These are phyloP conservation scores for Sarcodon aspratus DNA, from an alignment of 768 basidiomycete genomes.

Conservation along the genomic window DNA sequence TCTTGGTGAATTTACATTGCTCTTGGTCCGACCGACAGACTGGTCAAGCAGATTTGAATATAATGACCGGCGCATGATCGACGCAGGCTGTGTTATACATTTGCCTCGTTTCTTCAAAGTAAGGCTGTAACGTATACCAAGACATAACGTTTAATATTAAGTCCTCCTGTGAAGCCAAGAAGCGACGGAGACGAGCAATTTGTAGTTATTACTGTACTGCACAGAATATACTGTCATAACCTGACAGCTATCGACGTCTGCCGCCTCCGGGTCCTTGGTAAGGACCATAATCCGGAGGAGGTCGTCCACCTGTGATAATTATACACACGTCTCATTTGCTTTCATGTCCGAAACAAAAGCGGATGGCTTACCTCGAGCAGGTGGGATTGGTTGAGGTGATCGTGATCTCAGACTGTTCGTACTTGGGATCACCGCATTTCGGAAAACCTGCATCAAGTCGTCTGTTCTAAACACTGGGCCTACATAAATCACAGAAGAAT, in stretches of 20 bases:
- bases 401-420: slow-evolving; percentile 31
- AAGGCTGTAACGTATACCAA: no score
- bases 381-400: slow-evolving; percentile 39
- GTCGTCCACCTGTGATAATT: slow-evolving; percentile 40
- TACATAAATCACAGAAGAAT: slow-evolving; percentile 18
- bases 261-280: slow-evolving; percentile 62
- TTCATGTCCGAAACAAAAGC: neutral
- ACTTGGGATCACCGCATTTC: slow-evolving; percentile 72
- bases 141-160: no score
- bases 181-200: no score
- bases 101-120: no score
- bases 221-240: no score
- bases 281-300: slow-evolving; percentile 80
- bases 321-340: slow-evolving; percentile 2
- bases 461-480: slow-evolving; percentile 88
- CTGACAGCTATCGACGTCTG: slow-evolving; percentile 16
- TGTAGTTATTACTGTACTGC: no score
- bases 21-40: no score
- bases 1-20: no score
- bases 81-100: no score
- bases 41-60: no score
- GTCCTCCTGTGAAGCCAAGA: no score
- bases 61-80: no score
- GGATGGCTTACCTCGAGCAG: slow-evolving; percentile 30
- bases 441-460: slow-evolving; percentile 79